phyloP scores from a whole-genome alignment of 495 filamentous ascomycete species.

The Daldinia bambusicola region DNA sequence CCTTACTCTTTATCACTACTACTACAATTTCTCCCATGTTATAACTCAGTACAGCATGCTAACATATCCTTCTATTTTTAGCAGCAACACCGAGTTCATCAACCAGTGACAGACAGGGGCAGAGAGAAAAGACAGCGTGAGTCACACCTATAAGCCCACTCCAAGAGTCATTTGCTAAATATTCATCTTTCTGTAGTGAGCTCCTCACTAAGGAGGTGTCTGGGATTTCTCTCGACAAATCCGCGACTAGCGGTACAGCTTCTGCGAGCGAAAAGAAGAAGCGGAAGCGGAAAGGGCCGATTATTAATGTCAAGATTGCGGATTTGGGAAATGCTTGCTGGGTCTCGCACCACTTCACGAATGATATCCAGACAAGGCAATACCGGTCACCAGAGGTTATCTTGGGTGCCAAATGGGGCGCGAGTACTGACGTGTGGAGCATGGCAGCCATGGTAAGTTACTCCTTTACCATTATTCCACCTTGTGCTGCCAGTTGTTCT shows the following conservation, averaged over 20 bases:
- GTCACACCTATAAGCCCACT: constrained; percentile 47
- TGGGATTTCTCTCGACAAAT: constrained; percentile 91
- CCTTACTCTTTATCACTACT: too few species aligned
- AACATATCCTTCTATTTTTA: constrained; percentile 18
- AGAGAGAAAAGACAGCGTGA: constrained; percentile 94
- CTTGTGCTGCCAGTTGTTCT: not conserved
- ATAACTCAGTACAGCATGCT: constrained; percentile 21
- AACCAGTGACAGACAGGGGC: constrained; percentile 74
- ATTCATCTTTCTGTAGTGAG: constrained; percentile 66
- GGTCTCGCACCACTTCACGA: constrained; percentile 98
- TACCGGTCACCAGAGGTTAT: constrained; percentile 98
- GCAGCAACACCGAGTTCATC: constrained; percentile 34
- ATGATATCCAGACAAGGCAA: constrained; percentile 98
- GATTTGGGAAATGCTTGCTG: constrained; percentile 99
- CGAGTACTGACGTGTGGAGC: constrained; percentile 98
- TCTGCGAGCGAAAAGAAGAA: constrained; percentile 62
- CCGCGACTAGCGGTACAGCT: constrained; percentile 56
- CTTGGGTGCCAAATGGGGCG: constrained; percentile 95
- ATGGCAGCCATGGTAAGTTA: constrained; percentile 95
- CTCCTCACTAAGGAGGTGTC: constrained; percentile 91
- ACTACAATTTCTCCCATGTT: not conserved
- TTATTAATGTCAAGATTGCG: constrained; percentile 98
- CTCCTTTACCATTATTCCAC: not conserved
- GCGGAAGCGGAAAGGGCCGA: constrained; percentile 64
- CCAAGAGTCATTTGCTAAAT: constrained; percentile 3